Evolutionary conservation across 768 basidiomycete genomes (phyloP), one percentile per base, ranked within the genome.

Genomic region (Fistulinella prunicolor): DNA sequence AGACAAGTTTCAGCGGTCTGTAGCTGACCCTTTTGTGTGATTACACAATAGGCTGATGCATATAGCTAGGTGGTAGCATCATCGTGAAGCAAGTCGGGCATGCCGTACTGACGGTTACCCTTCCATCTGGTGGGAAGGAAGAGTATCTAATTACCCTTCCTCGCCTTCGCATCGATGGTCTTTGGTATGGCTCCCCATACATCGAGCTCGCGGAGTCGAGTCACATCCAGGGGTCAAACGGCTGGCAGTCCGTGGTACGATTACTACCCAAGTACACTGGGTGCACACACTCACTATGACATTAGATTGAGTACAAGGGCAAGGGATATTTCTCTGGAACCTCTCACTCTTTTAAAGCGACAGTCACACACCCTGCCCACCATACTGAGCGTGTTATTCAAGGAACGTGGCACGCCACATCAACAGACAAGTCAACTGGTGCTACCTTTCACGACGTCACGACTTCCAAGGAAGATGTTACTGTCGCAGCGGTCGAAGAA

Each of bases 11-110:
- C 73, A 88, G 84, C 47, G 81, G 86, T 82, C 56, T 43, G 74
- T 69, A 20, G 22, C 30, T 22, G 19, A 7, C 17, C 32, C 17
- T 36, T 24, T 30, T 42, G 29, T 32, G n/a, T 35, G 35, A 13
- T 38, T 36, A 14, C 30, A 17, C 47, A 17, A 30, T 21, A 41
- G 16, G 37, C 41, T 57, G 24, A 56, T 22, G 14, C 43, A 16
- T 32, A 24, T 34, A 19, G 24, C 38, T 59, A 83, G 82, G 74
- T 51, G 85, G 85, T 17, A 80, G 81, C 42, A 85, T 88, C 54
- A 83, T 82, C 68, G 95, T 99, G 44, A 93, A 89, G 69, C 95
- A 99, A 68, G 87, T 95, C 56, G 95, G 95, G 1, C 95, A 98
- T 61, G 95, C 94, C 1, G 70, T 87, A 22, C 73, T 99, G 24